Percentiles rank a stretch among this genome's conserved stretches.
Conservation (phyloP, 352 stramenopile species). For the Elongisporangium senticosum region DNA sequence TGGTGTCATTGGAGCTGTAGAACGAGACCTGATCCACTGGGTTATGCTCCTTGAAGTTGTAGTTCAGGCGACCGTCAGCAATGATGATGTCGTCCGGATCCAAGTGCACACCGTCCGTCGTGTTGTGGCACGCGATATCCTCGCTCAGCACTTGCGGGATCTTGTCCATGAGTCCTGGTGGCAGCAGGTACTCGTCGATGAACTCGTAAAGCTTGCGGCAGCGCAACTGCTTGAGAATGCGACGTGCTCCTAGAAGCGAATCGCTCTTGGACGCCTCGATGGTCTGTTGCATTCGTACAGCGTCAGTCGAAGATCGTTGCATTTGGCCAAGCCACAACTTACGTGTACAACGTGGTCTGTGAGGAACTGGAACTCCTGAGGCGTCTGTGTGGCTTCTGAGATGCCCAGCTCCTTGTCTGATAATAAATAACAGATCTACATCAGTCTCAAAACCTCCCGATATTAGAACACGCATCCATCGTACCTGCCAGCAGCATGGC, state of each 20-base stretch:
- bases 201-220: conserved; percentile 78
- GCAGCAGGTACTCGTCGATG: conserved; percentile 77
- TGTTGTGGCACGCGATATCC: conserved; percentile 55
- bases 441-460: background rate
- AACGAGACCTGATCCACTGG: conserved; percentile 82
- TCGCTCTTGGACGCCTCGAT: conserved; percentile 76
- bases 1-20: conserved; percentile 65
- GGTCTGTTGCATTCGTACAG: conserved; percentile 13
- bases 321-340: conserved; percentile 4
- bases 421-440: background rate
- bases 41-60: conserved; percentile 79
- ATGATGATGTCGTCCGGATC: conserved; percentile 78
- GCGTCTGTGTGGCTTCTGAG: conserved; percentile 49
- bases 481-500: conserved; percentile 64
- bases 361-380: conserved; percentile 69
- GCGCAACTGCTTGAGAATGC: conserved; percentile 72
- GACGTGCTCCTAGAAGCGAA: conserved; percentile 35
- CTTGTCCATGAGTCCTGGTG: conserved; percentile 35
- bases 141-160: conserved; percentile 52
- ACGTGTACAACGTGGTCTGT: conserved; percentile 72
- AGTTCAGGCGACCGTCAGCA: conserved; percentile 72
- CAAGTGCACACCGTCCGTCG: conserved; percentile 30
- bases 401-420: conserved; percentile 69
- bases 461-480: background rate
- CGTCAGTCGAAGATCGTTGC: background rate